phyloP scores from a whole-genome alignment of 108 stramenopile species.

The Nannochloropsis oceanica region DNA sequence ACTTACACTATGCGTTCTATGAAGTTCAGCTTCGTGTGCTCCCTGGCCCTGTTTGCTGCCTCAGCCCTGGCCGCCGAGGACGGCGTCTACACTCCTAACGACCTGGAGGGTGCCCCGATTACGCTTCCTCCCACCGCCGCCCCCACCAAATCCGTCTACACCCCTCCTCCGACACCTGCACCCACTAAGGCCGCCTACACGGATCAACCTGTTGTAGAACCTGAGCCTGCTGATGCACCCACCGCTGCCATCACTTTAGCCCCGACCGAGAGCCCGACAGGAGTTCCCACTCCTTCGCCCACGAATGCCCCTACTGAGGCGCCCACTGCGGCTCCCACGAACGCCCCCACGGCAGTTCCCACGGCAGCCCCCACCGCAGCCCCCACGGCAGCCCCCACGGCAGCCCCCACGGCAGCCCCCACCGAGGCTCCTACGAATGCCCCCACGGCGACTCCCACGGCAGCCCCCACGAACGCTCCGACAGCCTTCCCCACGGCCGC shows the following conservation, averaged over 20 bases:
- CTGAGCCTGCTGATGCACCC: too few relatives aligned
- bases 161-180: background rate
- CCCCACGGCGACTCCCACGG: background rate
- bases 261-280: background rate
- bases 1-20: background rate
- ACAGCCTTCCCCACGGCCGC: background rate
- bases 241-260: background rate
- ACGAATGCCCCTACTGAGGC: background rate
- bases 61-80: background rate
- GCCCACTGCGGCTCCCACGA: background rate
- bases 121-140: background rate
- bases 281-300: background rate
- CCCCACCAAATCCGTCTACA: background rate
- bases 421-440: background rate
- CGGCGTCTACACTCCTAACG: background rate
- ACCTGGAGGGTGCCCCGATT: background rate
- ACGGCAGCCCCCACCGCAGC: background rate
- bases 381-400: background rate
- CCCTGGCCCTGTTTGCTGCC: background rate
- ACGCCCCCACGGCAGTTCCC: background rate
- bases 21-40: background rate
- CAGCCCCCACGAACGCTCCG: background rate
- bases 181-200: background rate
- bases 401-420: background rate
- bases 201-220: too few relatives aligned